Evolutionary conservation across 495 filamentous ascomycete species (phyloP), one percentile per base, ranked within the genome.

Genomic region (Oidiodendron maius): DNA sequence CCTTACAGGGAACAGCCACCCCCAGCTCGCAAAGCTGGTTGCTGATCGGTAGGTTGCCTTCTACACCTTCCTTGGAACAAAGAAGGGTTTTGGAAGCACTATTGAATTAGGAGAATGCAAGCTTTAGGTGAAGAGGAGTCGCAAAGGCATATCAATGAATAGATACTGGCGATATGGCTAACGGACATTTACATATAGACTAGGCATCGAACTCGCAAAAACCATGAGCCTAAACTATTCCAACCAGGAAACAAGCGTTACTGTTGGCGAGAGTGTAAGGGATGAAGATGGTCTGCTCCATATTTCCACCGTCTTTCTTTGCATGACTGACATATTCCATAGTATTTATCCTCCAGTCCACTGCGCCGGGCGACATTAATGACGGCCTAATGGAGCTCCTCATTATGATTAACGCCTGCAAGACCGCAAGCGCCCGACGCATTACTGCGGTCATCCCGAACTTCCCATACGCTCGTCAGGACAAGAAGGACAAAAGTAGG

Each of bases 351-450:
- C 71, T 98, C 48, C 93, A 98, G 67, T 96, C 91, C 25, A 95
- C 94, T 37, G 82, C 85, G 11, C 94, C 93, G 2, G 91, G 91
- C 63, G 90, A 96, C 63, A 91, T 98, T 72, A 98, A 98, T 69
- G 94, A 98, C 63, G 93, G 89, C 39, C 76, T 98, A 44, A 98
- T 98, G 93, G 93, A 98, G 69, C 81, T 98, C 39, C 77, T 98
- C 26, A 97, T 97, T 67, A 95, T 97, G 82, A 96, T 97, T 72
- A 95, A 95, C 63, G 93, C 93, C 44, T 98, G 93, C 77, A 91
- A 95, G 58, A 96, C 93, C 18, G 94, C 93, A 28, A 90, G 83
- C n/a, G 90, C 91, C 4, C 80, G 90, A 51, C 83, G 89, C 51
- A 96, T 98, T 68, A 96, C 89, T 17, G 86, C 86, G 52, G 81